Conservation (phyloP, 2,329 filamentous ascomycete genomes). For the Cadophora malorum region DNA sequence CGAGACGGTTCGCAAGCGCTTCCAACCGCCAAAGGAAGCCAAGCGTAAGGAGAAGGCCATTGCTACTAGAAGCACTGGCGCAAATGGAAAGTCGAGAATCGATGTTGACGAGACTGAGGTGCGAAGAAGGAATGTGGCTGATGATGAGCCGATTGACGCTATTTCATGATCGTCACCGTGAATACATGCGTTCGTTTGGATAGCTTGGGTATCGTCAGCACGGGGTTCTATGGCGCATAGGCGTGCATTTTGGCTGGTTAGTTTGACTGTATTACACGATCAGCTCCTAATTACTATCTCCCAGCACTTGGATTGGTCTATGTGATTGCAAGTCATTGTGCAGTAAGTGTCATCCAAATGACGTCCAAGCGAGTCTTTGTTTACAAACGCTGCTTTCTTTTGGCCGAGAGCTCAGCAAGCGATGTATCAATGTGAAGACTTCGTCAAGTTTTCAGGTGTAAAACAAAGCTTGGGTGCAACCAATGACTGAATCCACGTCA, state of each 20-base stretch:
- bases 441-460: too few relatives aligned
- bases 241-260: background rate
- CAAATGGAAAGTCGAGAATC: slow-evolving; percentile 41
- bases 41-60: slow-evolving; percentile 44
- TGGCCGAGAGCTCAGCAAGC: background rate
- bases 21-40: slow-evolving; percentile 58
- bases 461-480: too few relatives aligned
- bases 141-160: slow-evolving; percentile 34
- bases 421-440: background rate
- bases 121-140: slow-evolving; percentile 40
- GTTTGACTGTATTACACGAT: slow-evolving; percentile 5
- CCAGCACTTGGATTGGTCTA: background rate
- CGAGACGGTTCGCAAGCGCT: slow-evolving; percentile 76
- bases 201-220: background rate
- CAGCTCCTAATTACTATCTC: background rate
- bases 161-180: slow-evolving; percentile 27
- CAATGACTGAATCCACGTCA: too few relatives aligned
- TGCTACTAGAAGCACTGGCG: slow-evolving; percentile 40
- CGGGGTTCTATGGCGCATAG: background rate
- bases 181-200: background rate
- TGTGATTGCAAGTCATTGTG: background rate
- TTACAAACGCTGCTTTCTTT: background rate
- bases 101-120: slow-evolving; percentile 44
- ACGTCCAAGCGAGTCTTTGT: background rate
- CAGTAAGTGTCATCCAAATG: background rate